Evolutionary conservation across 257 asterid genomes (phyloP), one percentile per base, ranked within the genome.

Genomic region (Plantago ovata): DNA sequence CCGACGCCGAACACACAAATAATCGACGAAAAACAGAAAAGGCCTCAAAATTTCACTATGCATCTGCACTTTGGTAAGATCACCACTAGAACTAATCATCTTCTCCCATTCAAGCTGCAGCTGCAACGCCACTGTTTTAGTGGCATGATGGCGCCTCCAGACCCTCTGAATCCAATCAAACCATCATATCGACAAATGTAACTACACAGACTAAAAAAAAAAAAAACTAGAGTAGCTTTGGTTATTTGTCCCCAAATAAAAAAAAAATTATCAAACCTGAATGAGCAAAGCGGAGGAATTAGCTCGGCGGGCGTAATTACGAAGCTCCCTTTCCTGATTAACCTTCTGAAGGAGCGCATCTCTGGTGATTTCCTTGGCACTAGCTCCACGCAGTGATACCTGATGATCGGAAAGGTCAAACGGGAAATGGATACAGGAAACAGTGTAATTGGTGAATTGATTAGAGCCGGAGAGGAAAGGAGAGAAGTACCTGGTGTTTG

Each of bases 341-440:
- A 88, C 88, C 77, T 69, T 83, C 71, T 82, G 83, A 56, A 92
- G 72, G 44, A 92, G 93, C 39, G 81, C 96, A 60, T 85, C 94
- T 61, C 96, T 67, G 42, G 95, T 82, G 18, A 90, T 79, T 66
- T 86, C 97, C 80, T 79, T 84, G 33, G 82, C 89, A 74, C 97
- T 90, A 13, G 96, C 87, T 62, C 97, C 97, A 33, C 97, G 96
- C 56, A 90, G 70, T 49, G 98, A 90, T 7, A 90, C 96, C 98
- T 90, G 74, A 69, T 72, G 38, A 44, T 46, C 10, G 23, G 49
- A 58, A 33, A 21, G 33, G 4, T 39, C 33, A 7, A 24, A 16
- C 58, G 13, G 16, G 46, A 53, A 38, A 22, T 5, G 22, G 52
- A 44, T 19, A 44, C 47, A 38, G 56, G 42, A 32, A 18, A 10